Evolutionary conservation across 2,329 filamentous ascomycete genomes (phyloP), one percentile per base, ranked within the genome.

Genomic region (Talaromyces sp.): DNA sequence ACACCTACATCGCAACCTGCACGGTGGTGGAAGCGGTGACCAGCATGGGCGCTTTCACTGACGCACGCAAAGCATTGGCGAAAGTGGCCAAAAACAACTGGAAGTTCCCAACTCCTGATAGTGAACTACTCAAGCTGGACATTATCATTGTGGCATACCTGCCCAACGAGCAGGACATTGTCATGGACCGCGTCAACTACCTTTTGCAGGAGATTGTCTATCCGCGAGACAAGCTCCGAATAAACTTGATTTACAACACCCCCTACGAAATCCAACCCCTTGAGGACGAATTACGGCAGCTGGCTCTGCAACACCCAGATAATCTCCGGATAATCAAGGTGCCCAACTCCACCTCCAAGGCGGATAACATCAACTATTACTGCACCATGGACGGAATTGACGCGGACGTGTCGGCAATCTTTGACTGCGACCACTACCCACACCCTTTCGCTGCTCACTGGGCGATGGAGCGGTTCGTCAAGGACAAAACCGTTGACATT

Each of bases 101-200:
- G 76, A 63, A 67, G 6, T 78, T 79, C 57, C 76, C 75, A 12
- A 78, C 76, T 10, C 66, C 74, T 11, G 72, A 78, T 58, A 66
- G 70, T 53, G 66, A 78, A 14, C 68, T 81, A 2, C 72, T 73
- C 0, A 73, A 76, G 27, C 69, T 81, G 19, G 79, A 81, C 62
- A 68, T 81, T 46, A 69, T 80, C 57, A 79, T 81, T 58, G 79
- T 81, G 2, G 79, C 79, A 14, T 81, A 81, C 63, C 70, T 81
- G n/a, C 79, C 79, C 5, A 81, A 81, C 60, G 79, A 81, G 65
- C 71, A 79, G 65, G 77, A 80, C 56, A 81, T 81, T 57, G 79
- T 81, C 64, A 72, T 79, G 66, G 78, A 79, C 54, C 76, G 79
- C 9, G 72, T 78, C 14, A 67, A 77, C 27, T 80, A 81, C 63